A percentile compares a stretch with the other conserved stretches of the same genome.
Evolutionary conservation across 2,329 filamentous ascomycete species (phyloP).

Genomic region (Blastomyces parvus): DNA sequence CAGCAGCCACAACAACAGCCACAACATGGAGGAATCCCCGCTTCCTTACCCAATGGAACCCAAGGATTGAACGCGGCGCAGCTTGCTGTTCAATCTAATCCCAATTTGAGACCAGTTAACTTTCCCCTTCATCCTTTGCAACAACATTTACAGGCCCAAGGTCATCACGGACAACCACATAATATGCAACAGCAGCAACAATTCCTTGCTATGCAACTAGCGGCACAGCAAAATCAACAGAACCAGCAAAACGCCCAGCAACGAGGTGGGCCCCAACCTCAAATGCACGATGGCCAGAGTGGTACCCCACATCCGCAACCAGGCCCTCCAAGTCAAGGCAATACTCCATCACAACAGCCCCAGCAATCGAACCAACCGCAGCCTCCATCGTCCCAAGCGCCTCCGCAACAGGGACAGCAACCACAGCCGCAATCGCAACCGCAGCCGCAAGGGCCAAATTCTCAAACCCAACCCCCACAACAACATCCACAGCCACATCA

Average conservation of each 20-base stretch:
- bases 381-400: slow-evolving; percentile 23
- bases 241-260: slow-evolving; percentile 35
- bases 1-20: slow-evolving; percentile 24
- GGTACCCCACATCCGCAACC: slow-evolving; percentile 38
- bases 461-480: slow-evolving; percentile 18
- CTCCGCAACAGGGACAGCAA: slow-evolving; percentile 25
- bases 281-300: slow-evolving; percentile 35
- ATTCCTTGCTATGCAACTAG: slow-evolving; percentile 10
- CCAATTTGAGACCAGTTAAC: slow-evolving; percentile 32
- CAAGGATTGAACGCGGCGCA: slow-evolving; percentile 35
- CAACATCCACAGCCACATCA: slow-evolving; percentile 26
- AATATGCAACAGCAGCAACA: slow-evolving; percentile 35
- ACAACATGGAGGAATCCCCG: slow-evolving; percentile 27
- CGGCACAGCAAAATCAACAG: slow-evolving; percentile 26
- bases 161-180: slow-evolving; percentile 32
- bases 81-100: slow-evolving; percentile 35
- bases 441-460: slow-evolving; percentile 22
- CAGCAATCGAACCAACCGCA: slow-evolving; percentile 24
- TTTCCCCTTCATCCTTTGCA: slow-evolving; percentile 35
- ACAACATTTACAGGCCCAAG: slow-evolving; percentile 28
- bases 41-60: slow-evolving; percentile 34
- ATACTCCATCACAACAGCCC: slow-evolving; percentile 27
- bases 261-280: slow-evolving; percentile 33
- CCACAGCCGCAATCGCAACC: slow-evolving; percentile 25
- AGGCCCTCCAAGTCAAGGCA: slow-evolving; percentile 30